Conservation (phyloP, 306 rosid genomes). For the Dryas alaskensis region DNA sequence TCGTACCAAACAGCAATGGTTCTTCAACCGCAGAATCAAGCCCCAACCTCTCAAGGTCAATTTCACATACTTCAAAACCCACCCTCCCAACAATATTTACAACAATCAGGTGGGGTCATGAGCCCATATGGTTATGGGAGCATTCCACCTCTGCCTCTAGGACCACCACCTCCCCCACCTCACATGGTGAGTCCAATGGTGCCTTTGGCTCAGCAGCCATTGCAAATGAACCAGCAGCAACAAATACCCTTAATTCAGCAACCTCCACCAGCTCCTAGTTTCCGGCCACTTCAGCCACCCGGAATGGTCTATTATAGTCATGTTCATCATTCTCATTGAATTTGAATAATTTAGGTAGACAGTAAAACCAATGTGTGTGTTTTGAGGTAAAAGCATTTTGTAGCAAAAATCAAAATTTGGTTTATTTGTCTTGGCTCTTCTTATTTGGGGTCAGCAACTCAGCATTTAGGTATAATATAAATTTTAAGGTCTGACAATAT, state of each 20-base stretch:
- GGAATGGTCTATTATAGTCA: constrained; percentile 72
- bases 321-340: constrained; percentile 54
- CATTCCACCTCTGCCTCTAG: constrained; percentile 51
- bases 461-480: not conserved
- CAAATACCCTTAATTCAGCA: constrained; percentile 42
- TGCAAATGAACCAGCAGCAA: constrained; percentile 49
- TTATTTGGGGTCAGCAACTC: not conserved
- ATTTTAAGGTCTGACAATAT: not conserved
- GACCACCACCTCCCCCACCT: constrained; percentile 53
- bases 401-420: constrained; percentile 26
- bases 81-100: constrained; percentile 63
- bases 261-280: constrained; percentile 62
- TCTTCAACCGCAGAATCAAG: constrained; percentile 53
- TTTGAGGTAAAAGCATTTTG: constrained; percentile 19
- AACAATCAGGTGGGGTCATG: constrained; percentile 54
- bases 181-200: constrained; percentile 55
- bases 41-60: constrained; percentile 60
- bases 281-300: constrained; percentile 77
- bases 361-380: constrained; percentile 14
- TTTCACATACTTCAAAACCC: constrained; percentile 61
- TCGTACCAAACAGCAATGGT: constrained; percentile 64
- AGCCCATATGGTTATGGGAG: constrained; percentile 63
- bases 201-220: constrained; percentile 51
- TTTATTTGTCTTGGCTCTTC: not conserved
- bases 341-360: constrained; percentile 22